Evolutionary conservation across 2,329 filamentous ascomycete genomes (phyloP).

Genomic region (Ascochyta lentis): DNA sequence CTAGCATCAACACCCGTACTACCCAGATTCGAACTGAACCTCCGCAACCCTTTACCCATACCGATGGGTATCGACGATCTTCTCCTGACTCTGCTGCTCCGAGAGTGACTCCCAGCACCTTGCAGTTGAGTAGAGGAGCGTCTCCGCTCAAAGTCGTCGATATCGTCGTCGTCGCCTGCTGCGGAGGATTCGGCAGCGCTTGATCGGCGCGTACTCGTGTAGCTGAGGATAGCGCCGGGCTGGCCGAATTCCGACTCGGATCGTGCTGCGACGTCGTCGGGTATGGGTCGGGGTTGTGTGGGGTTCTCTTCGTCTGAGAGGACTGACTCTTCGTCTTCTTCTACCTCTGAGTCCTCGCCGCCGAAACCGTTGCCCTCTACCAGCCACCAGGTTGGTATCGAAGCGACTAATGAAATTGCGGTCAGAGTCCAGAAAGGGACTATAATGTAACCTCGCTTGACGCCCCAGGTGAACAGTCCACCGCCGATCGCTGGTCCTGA

Average conservation of each 20-base stretch:
- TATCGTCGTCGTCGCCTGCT: constrained; percentile 27
- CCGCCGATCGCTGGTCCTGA: constrained; percentile 78
- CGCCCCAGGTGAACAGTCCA: constrained; percentile 75
- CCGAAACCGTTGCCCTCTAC: constrained; percentile 74
- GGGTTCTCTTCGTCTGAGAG: constrained; percentile 24
- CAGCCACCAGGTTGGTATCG: constrained; percentile 75
- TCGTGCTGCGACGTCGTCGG: constrained; percentile 23
- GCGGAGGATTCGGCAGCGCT: constrained; percentile 34
- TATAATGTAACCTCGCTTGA: constrained; percentile 76
- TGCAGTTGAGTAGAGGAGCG: constrained; percentile 23
- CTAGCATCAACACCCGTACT: constrained; percentile 45
- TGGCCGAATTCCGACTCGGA: constrained; percentile 52
- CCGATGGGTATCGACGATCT: constrained; percentile 54
- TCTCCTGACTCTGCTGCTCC: constrained; percentile 46
- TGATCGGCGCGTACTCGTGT: constrained; percentile 38
- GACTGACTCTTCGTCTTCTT: constrained; percentile 33
- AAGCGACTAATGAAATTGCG: constrained; percentile 67
- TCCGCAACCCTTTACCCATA: constrained; percentile 53
- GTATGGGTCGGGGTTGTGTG: neutral
- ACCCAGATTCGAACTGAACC: constrained; percentile 56
- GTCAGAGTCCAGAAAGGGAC: constrained; percentile 83
- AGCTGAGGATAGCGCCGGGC: constrained; percentile 41
- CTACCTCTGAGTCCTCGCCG: constrained; percentile 46
- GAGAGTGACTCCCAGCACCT: constrained; percentile 33
- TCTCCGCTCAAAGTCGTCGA: constrained; percentile 20